Percentiles rank a stretch among this genome's conserved stretches.
phyloP scores from a whole-genome alignment of 2,329 filamentous ascomycete species.

The Escovopsis sp. region DNA sequence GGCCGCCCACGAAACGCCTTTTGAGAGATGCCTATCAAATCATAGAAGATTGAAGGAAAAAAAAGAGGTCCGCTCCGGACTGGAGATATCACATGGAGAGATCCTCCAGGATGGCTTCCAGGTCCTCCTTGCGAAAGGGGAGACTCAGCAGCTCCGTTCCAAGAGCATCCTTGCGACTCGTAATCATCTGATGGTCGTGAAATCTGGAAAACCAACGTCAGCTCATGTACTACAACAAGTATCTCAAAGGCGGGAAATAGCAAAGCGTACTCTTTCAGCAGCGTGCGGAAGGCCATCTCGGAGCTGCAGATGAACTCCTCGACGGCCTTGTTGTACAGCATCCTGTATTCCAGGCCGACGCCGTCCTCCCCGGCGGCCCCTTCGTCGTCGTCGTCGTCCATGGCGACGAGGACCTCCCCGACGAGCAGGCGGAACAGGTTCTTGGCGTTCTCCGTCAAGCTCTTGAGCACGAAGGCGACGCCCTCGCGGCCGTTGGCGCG shows the following conservation, averaged over 20 bases:
- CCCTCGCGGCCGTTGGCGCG: constrained; percentile 81
- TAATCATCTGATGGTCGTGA: constrained; percentile 95
- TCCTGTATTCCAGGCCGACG: constrained; percentile 73
- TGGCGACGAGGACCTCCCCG: constrained; percentile 62
- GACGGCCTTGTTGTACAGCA: constrained; percentile 86
- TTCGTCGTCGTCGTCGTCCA: constrained; percentile 39
- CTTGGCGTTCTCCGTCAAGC: constrained; percentile 81
- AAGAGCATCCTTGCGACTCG: constrained; percentile 68
- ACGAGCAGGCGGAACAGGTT: constrained; percentile 76
- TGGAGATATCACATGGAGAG: constrained; percentile 13
- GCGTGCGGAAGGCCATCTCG: constrained; percentile 85
- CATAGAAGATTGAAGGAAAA: too few species aligned
- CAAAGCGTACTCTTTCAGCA: constrained; percentile 67
- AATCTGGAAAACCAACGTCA: constrained; percentile 41
- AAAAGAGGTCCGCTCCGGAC: too few species aligned
- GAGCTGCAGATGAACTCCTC: constrained; percentile 96
- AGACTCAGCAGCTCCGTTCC: constrained; percentile 77
- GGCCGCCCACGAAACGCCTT: background rate
- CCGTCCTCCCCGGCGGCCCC: constrained; percentile 25
- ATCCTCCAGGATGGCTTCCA: constrained; percentile 81
- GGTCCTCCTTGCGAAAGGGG: constrained; percentile 74
- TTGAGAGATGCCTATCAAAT: too few species aligned
- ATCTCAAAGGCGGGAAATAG: background rate
- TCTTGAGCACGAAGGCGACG: constrained; percentile 78
- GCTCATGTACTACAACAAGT: background rate